Evolutionary conservation across 306 rosid genomes (phyloP).

Genomic region (Boehmeria nivea): DNA sequence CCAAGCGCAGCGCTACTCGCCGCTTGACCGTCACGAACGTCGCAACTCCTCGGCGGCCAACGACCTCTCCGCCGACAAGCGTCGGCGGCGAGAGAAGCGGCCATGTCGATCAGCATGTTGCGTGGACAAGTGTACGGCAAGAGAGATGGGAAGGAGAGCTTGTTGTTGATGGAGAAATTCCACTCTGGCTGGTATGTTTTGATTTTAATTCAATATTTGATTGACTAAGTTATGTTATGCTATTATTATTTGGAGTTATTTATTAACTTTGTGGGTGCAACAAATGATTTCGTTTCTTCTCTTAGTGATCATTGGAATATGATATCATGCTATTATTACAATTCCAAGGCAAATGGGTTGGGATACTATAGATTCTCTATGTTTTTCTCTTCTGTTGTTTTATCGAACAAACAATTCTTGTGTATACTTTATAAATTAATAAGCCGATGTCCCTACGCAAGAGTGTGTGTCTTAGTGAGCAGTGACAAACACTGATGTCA

Average conservation of each 20-base stretch:
- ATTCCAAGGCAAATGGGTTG: background rate
- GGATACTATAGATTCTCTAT: background rate
- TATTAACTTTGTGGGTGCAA: no score
- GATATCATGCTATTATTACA: background rate
- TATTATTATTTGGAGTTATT: no score
- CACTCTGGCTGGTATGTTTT: conserved; percentile 65
- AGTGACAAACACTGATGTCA: conserved; percentile 10
- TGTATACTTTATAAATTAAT: background rate
- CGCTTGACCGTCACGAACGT: conserved; percentile 38
- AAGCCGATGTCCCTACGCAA: background rate
- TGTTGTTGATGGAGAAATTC: conserved; percentile 64
- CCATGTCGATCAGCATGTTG: conserved; percentile 42
- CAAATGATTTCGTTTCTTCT: background rate
- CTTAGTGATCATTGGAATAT: background rate
- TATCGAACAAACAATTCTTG: background rate
- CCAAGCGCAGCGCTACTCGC: conserved; percentile 13
- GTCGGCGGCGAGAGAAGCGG: background rate
- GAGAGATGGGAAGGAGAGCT: conserved; percentile 94
- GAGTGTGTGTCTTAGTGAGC: background rate
- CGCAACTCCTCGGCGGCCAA: conserved; percentile 42
- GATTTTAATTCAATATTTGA: no score
- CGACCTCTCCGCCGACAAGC: conserved; percentile 24
- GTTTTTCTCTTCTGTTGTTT: background rate
- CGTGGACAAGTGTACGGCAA: conserved; percentile 86
- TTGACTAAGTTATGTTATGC: no score